Conservation (phyloP, 2,329 filamentous ascomycete genomes). For the Zymoseptoria tritici region DNA sequence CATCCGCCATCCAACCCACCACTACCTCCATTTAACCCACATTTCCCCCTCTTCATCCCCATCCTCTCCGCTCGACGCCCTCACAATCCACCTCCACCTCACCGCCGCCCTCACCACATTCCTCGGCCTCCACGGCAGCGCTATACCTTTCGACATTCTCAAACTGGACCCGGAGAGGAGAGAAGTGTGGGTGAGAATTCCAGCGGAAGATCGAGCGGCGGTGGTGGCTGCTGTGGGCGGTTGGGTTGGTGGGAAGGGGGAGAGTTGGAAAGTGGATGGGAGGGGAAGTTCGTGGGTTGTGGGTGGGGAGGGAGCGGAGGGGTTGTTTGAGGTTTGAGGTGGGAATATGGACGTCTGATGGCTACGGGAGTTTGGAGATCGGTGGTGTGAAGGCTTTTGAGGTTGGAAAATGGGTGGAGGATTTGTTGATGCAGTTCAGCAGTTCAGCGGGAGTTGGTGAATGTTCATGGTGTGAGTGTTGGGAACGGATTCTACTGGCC, state of each 20-base stretch:
- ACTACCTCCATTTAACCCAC: slow-evolving; percentile 38
- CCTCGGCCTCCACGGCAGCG: slow-evolving; percentile 60
- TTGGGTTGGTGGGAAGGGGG: slow-evolving; percentile 47
- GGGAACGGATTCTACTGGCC: no score
- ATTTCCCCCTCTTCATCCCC: slow-evolving; percentile 8
- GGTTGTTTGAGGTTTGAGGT: slow-evolving; percentile 34
- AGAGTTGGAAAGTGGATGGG: slow-evolving; percentile 45
- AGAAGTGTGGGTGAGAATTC: slow-evolving; percentile 59
- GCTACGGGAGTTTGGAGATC: no score
- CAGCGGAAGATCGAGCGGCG: slow-evolving; percentile 51
- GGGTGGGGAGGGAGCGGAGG: slow-evolving; percentile 42
- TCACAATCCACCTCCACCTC: slow-evolving; percentile 58
- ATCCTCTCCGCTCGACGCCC: slow-evolving; percentile 44
- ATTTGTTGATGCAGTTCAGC: background rate
- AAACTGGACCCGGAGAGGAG: slow-evolving; percentile 42
- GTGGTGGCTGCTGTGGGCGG: slow-evolving; percentile 60
- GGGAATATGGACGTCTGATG: background rate
- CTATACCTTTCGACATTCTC: slow-evolving; percentile 64
- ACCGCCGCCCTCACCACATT: slow-evolving; percentile 59
- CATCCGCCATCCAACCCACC: slow-evolving; percentile 32
- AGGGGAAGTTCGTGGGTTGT: slow-evolving; percentile 42
- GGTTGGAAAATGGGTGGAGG: background rate
- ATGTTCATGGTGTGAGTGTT: background rate
- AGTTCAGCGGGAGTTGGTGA: background rate
- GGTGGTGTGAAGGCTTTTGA: no score